Percentiles rank a stretch among this genome's conserved stretches.
These are phyloP conservation scores for Rauvolfia tetraphylla DNA, from an alignment of 257 asterid genomes.

Conservation along the genomic window DNA sequence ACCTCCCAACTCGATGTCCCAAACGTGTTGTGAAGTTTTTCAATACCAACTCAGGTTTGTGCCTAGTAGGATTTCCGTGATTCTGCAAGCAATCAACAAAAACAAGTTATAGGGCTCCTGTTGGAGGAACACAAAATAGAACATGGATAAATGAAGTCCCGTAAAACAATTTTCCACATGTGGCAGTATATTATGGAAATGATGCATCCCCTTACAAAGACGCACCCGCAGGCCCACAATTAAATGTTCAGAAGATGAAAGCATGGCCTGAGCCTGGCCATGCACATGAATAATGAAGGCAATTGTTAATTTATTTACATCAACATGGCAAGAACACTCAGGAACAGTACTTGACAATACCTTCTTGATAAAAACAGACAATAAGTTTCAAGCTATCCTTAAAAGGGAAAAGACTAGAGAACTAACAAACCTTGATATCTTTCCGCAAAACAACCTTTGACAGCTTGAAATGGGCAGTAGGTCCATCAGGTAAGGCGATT, in stretches of 20 bases:
- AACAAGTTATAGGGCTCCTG: neutral
- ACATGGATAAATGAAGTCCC: neutral
- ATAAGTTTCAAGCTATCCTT: neutral
- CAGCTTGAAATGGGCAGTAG: constrained; percentile 95
- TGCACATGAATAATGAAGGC: neutral
- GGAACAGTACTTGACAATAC: neutral
- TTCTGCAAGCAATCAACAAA: constrained; percentile 45
- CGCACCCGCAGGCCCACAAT: neutral
- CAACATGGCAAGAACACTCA: neutral
- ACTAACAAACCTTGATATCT: constrained; percentile 66
- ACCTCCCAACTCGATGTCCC: constrained; percentile 98
- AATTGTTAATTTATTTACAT: neutral
- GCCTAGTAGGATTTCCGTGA: constrained; percentile 95
- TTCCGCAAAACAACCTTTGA: constrained; percentile 74
- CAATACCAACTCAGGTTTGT: constrained; percentile 81
- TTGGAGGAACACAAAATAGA: neutral
- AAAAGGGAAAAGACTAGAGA: neutral
- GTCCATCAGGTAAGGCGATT: constrained; percentile 84
- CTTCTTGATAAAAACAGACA: neutral
- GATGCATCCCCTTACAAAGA: neutral
- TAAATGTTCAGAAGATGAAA: neutral
- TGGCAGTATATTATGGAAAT: neutral
- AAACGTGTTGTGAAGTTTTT: constrained; percentile 87
- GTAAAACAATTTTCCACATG: neutral
- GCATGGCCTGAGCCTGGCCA: neutral